A percentile compares a stretch with the other conserved stretches of the same genome.
Evolutionary conservation across 2,329 filamentous ascomycete genomes (phyloP).

Genomic region (Bipolaris sorokiniana): DNA sequence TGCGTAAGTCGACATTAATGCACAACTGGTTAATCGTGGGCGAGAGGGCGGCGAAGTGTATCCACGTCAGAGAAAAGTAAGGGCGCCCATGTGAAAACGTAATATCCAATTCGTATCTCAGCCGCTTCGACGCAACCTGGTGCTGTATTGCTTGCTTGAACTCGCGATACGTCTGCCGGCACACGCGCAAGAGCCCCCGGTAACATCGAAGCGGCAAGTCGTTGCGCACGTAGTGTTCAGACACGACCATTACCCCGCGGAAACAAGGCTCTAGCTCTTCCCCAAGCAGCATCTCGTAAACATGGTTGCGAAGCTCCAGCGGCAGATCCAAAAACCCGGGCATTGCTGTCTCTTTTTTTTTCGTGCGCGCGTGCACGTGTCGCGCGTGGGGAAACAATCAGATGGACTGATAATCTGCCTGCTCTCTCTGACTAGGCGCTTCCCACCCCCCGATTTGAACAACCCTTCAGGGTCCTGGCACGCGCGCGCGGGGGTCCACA

Average conservation of each 20-base stretch:
- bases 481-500: no score
- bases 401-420: constrained; percentile 14
- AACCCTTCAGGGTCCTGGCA: no score
- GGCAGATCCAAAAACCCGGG: constrained; percentile 40
- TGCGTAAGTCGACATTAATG: constrained; percentile 40
- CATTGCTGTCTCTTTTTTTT: constrained; percentile 18
- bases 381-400: neutral
- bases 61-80: constrained; percentile 40
- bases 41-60: constrained; percentile 36
- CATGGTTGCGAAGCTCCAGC: constrained; percentile 36
- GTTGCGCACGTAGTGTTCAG: constrained; percentile 35
- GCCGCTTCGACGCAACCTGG: constrained; percentile 30
- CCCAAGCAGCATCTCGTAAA: constrained; percentile 36
- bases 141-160: constrained; percentile 40
- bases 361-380: no score
- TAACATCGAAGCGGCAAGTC: constrained; percentile 38
- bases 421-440: no score
- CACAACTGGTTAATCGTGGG: constrained; percentile 36
- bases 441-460: no score
- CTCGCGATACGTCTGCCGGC: constrained; percentile 33
- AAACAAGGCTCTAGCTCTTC: constrained; percentile 30
- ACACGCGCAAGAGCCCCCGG: constrained; percentile 34
- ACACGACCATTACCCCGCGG: constrained; percentile 41
- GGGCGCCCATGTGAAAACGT: constrained; percentile 44
- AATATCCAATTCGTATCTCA: constrained; percentile 36